phyloP scores from a whole-genome alignment of 441 rosid genomes.

The Cnidoscolus chayamansa region DNA sequence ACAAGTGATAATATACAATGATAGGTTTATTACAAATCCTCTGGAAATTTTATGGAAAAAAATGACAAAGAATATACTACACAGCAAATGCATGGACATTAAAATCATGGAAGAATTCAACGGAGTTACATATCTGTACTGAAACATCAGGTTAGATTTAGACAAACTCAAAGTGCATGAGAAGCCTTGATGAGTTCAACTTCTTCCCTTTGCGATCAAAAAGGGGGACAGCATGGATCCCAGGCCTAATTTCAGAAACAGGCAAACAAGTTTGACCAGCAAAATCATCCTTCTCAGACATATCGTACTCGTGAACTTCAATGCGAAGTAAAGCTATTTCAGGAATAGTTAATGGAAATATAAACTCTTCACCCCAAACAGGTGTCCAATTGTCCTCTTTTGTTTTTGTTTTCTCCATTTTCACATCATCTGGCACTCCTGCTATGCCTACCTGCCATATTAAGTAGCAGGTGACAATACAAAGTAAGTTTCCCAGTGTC shows the following conservation, averaged over 20 bases:
- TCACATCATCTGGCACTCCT: conserved; percentile 60
- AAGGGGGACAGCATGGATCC: conserved; percentile 59
- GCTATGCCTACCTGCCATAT: conserved; percentile 65
- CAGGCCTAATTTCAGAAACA: conserved; percentile 52
- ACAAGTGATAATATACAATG: not conserved
- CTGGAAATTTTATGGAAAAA: not conserved
- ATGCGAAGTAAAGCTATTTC: conserved; percentile 65
- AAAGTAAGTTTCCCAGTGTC: not conserved
- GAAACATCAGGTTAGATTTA: conserved; percentile 16
- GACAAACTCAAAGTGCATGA: conserved; percentile 55
- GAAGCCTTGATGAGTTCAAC: conserved; percentile 62
- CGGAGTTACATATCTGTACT: not conserved
- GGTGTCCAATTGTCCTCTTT: conserved; percentile 70
- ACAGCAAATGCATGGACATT: not conserved
- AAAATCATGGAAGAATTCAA: conserved; percentile 7
- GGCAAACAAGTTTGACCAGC: conserved; percentile 75
- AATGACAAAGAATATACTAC: not conserved
- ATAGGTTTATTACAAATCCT: not conserved
- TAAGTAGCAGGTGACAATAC: not conserved
- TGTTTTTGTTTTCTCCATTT: conserved; percentile 53
- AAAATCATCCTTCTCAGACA: conserved; percentile 67
- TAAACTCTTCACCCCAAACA: conserved; percentile 63
- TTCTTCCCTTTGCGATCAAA: conserved; percentile 46
- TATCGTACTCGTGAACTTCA: conserved; percentile 67
- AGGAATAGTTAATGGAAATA: conserved; percentile 67